These are phyloP conservation scores for Cryptosporidium felis DNA, from an alignment of 169 alveolate species.

Conservation along the genomic window DNA sequence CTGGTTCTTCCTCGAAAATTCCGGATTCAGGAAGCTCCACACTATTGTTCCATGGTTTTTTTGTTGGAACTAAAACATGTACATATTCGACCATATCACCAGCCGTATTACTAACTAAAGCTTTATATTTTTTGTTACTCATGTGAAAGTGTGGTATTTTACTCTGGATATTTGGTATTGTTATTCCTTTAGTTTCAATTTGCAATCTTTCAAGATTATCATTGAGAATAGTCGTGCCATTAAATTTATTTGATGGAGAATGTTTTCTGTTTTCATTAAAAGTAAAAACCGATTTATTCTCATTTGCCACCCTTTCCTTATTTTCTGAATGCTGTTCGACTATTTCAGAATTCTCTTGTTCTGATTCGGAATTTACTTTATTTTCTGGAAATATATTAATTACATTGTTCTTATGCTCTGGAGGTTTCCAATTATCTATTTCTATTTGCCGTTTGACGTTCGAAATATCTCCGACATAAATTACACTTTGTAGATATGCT, in stretches of 20 bases:
- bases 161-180: no score
- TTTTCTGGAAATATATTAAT: background rate
- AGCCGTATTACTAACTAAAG: no score
- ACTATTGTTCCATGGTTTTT: conserved; percentile 14
- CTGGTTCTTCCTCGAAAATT: conserved; percentile 8
- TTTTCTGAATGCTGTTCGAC: background rate
- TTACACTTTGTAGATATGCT: conserved; percentile 25
- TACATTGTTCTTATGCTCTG: background rate
- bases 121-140: no score
- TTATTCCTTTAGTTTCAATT: no score
- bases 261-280: no score
- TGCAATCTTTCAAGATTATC: no score
- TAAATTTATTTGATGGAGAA: no score
- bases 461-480: conserved; percentile 10
- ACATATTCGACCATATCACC: no score
- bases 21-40: conserved; percentile 2
- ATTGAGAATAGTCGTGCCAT: no score
- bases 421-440: background rate
- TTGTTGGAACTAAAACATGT: conserved; percentile 16
- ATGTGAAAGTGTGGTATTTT: no score
- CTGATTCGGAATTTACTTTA: background rate
- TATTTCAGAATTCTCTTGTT: background rate
- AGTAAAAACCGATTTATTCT: no score
- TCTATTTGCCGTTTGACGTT: background rate
- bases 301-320: no score